Evolutionary conservation across 768 basidiomycete species (phyloP).

Genomic region (Cantharellus cinnabarinus): DNA sequence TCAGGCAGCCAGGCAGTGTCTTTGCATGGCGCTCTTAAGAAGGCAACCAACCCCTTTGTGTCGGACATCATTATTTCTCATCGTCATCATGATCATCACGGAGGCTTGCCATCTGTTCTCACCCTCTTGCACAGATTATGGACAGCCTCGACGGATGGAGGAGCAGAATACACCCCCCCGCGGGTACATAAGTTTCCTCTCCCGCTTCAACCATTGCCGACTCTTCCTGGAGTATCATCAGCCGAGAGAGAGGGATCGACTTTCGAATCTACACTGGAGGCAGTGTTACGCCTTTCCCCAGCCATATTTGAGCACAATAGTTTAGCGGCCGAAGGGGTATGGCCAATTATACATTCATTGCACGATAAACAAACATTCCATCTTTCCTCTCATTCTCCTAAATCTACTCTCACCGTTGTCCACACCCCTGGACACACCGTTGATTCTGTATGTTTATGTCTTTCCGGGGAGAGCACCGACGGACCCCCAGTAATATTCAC

Average conservation of each 20-base stretch:
- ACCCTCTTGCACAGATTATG: constrained; percentile 42
- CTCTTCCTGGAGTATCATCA: background rate
- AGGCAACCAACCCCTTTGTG: constrained; percentile 26
- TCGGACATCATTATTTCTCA: constrained; percentile 88
- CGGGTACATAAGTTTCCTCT: constrained; percentile 53
- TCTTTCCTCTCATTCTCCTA: constrained; percentile 12
- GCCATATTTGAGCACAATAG: constrained; percentile 8
- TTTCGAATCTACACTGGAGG: background rate
- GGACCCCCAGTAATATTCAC: constrained; percentile 37
- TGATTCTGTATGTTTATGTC: constrained; percentile 61
- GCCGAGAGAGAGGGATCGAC: background rate
- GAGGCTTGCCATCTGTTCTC: constrained; percentile 55
- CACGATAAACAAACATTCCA: constrained; percentile 32
- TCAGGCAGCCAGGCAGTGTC: background rate
- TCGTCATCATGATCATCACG: constrained; percentile 72
- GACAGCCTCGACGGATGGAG: constrained; percentile 16
- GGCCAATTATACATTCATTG: constrained; percentile 35
- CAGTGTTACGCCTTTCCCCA: background rate
- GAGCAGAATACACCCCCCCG: constrained; percentile 33
- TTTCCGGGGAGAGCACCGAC: constrained; percentile 39
- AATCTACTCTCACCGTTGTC: constrained; percentile 34
- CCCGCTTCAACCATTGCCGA: background rate
- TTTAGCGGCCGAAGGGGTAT: constrained; percentile 8
- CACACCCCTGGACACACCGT: constrained; percentile 81
- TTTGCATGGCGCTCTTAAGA: background rate